Percentiles rank a stretch among this genome's conserved stretches.
phyloP scores from a whole-genome alignment of 305 asterid genomes.

The Fraxinus ornus region DNA sequence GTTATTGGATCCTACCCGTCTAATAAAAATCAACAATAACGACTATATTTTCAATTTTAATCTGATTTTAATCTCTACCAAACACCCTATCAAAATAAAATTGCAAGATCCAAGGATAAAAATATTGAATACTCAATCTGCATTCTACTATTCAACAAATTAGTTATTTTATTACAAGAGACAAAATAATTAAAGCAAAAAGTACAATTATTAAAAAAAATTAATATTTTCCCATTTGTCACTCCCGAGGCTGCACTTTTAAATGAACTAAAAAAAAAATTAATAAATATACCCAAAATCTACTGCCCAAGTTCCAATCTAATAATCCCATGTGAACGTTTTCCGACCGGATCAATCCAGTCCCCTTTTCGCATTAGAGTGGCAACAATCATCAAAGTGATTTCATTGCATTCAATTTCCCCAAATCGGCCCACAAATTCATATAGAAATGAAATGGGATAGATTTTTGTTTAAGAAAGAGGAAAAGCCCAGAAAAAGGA shows the following conservation, averaged over 20 bases:
- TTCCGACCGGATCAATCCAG: too few relatives aligned
- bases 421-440: slow-evolving; percentile 5
- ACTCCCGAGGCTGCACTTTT: background rate
- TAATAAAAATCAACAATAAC: too few relatives aligned
- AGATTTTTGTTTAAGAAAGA: background rate
- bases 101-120: background rate
- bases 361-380: background rate
- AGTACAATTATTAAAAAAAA: background rate
- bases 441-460: background rate
- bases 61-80: too few relatives aligned
- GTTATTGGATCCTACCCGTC: too few relatives aligned
- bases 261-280: background rate
- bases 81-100: too few relatives aligned
- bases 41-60: too few relatives aligned
- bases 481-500: background rate
- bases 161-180: background rate
- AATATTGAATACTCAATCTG: background rate
- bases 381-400: background rate
- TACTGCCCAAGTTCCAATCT: background rate
- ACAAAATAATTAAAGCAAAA: background rate
- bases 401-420: background rate
- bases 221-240: background rate
- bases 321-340: too few relatives aligned
- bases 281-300: background rate
- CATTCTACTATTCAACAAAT: background rate